Base-by-base conservation (phyloP, 2,329 filamentous ascomycete species). In the Didymella arachidicola region DNA sequence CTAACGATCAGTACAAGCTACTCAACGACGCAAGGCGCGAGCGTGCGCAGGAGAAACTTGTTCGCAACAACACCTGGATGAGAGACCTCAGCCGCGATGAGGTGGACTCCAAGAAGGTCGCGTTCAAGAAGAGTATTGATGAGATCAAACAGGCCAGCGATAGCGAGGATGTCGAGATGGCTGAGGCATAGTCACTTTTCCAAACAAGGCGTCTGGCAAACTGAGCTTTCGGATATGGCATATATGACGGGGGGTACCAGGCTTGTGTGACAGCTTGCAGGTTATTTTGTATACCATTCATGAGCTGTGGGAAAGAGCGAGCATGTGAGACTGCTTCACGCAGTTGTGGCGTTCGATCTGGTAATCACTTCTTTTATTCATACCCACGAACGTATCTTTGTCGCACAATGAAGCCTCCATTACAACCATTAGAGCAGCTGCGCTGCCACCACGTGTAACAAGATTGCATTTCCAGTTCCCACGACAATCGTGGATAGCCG, bases 11-110 rank as follows among this genome's bases (percentile, higher is more conserved):
- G 42, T 73, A 69, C 47, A 71, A 72, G 51, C 60, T 62, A 19
- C 60, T 74, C 11, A 66, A 63, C 11, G 68, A 72, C 11, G 60
- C 65, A 22, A 70, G 77, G 38, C 67, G 72, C 11, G 75, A 78
- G 27, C 73, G 77, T 45, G 71, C 76, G 1, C 73, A 75, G 60
- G 81, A 82, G 59, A 69, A 72, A 27, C 74, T 79, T n/a, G 72
- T 79, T 30, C 73, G 77, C 57, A 81, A 80, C 62, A 80, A 79
- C 55, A 69, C 65, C 2, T 81, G 75, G 68, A 83, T 83, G 80
- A 79, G 77, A 64, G 79, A 79, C 36, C 57, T 80, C 45, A 78
- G 73, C 55, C 78, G 77, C 48, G 79, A 82, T 36, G 80, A 81
- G 32, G 79, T 82, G 8, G 81, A 82, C 62, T 73, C 72, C 25